Percentiles rank a stretch among this genome's conserved stretches.
phyloP scores from a whole-genome alignment of 1,284 basidiomycete genomes.

The Sanguinoderma infundibulare region DNA sequence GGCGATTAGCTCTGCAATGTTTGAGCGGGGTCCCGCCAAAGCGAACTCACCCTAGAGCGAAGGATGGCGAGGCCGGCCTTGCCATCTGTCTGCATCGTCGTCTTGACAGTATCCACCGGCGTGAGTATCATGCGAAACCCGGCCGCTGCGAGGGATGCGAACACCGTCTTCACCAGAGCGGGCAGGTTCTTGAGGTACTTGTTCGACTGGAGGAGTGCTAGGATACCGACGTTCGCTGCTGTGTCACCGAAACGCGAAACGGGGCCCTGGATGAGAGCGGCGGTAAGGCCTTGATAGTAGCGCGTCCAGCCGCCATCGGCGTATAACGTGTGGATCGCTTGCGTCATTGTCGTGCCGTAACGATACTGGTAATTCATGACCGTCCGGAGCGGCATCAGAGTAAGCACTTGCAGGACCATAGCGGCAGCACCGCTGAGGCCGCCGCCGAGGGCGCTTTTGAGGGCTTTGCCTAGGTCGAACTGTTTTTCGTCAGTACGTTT shows the following conservation, averaged over 20 bases:
- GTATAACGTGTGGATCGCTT: constrained; percentile 71
- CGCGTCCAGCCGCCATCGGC: constrained; percentile 78
- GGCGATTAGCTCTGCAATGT: not conserved
- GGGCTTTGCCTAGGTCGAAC: constrained; percentile 78
- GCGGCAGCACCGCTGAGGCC: constrained; percentile 86
- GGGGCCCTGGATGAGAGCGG: constrained; percentile 84
- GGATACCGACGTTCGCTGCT: constrained; percentile 81
- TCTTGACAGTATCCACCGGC: constrained; percentile 91
- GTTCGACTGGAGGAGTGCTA: constrained; percentile 76
- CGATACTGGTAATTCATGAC: constrained; percentile 94
- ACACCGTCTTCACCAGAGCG: constrained; percentile 66
- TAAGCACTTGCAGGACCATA: constrained; percentile 81
- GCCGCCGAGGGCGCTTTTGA: constrained; percentile 83
- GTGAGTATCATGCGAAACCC: constrained; percentile 84
- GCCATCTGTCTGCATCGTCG: constrained; percentile 90
- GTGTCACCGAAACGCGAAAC: constrained; percentile 88
- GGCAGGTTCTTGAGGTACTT: constrained; percentile 68
- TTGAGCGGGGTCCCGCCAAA: not conserved
- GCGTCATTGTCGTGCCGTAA: constrained; percentile 76
- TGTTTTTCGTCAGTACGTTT: constrained; percentile 33
- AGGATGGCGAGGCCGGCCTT: constrained; percentile 68
- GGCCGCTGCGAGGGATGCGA: constrained; percentile 74
- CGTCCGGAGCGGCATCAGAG: constrained; percentile 85
- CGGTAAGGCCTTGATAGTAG: constrained; percentile 83
- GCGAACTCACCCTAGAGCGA: constrained; percentile 57